These are phyloP conservation scores for Rhodomyrtus psidioides DNA, from an alignment of 441 rosid species.

Conservation along the genomic window DNA sequence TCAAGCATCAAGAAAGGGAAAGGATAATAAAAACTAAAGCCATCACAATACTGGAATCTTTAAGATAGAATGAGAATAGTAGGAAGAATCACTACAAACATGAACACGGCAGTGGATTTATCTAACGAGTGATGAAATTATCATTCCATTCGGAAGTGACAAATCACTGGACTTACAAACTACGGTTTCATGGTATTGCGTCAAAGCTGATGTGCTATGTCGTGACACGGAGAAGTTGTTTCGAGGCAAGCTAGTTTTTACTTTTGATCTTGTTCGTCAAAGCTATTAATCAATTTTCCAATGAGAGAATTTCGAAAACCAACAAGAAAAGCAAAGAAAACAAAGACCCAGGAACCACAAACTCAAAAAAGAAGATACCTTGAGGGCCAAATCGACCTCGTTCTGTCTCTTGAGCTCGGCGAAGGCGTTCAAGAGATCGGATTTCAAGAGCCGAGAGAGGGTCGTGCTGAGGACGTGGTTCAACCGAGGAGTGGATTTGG, in stretches of 20 bases:
- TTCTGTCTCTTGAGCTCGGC: conserved; percentile 39
- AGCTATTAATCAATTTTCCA: too few species aligned
- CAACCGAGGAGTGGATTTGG: conserved; percentile 30
- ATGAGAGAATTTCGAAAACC: not conserved
- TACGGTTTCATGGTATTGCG: too few species aligned
- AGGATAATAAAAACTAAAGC: not conserved
- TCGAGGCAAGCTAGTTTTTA: too few species aligned
- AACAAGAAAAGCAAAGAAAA: not conserved
- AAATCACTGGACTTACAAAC: too few species aligned
- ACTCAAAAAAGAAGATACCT: conserved; percentile 14
- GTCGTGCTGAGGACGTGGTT: conserved; percentile 18
- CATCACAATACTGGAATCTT: not conserved
- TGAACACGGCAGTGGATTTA: too few species aligned
- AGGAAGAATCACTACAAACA: too few species aligned
- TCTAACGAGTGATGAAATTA: too few species aligned
- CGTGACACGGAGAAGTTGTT: too few species aligned
- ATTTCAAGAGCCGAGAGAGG: conserved; percentile 45
- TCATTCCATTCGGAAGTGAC: too few species aligned
- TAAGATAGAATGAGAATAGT: too few species aligned
- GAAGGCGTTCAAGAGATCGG: conserved; percentile 39
- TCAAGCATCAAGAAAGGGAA: not conserved
- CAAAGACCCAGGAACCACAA: not conserved
- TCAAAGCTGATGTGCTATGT: too few species aligned
- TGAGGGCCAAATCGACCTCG: conserved; percentile 37
- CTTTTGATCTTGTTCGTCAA: too few species aligned